A percentile compares a stretch with the other conserved stretches of the same genome.
These are phyloP conservation scores for Bauhinia variegata DNA, from an alignment of 306 rosid species.

Conservation along the genomic window DNA sequence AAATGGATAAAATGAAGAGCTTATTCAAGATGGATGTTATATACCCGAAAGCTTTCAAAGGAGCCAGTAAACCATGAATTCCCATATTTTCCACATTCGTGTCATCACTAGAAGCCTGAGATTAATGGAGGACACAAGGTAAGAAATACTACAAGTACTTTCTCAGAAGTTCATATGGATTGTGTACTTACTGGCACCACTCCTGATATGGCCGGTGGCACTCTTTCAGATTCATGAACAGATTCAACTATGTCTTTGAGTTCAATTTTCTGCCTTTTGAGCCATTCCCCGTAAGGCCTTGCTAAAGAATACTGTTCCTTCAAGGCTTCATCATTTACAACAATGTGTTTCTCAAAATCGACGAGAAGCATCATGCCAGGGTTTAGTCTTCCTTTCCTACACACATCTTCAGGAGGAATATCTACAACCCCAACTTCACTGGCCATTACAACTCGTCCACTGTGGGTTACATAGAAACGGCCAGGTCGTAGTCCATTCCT, in stretches of 20 bases:
- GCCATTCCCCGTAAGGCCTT: slow-evolving; percentile 93
- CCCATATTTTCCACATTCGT: slow-evolving; percentile 78
- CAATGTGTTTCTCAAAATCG: slow-evolving; percentile 89
- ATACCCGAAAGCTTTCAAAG: slow-evolving; percentile 95
- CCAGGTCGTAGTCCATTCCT: slow-evolving; percentile 97
- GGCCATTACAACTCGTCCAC: slow-evolving; percentile 96
- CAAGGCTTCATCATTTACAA: slow-evolving; percentile 93
- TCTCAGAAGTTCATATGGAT: slow-evolving; percentile 1
- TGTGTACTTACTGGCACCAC: slow-evolving; percentile 66
- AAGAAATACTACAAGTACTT: slow-evolving; percentile 28
- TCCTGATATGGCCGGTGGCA: slow-evolving; percentile 75
- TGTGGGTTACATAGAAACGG: slow-evolving; percentile 93
- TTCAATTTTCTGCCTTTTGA: slow-evolving; percentile 82
- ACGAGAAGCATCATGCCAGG: slow-evolving; percentile 99
- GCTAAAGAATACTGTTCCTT: slow-evolving; percentile 88
- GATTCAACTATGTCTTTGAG: slow-evolving; percentile 78
- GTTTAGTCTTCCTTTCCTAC: slow-evolving; percentile 91
- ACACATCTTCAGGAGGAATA: slow-evolving; percentile 85
- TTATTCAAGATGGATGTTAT: slow-evolving; percentile 27
- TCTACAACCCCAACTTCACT: slow-evolving; percentile 99
- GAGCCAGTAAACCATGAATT: slow-evolving; percentile 75
- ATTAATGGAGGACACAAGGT: slow-evolving; percentile 33
- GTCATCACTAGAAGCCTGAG: slow-evolving; percentile 66
- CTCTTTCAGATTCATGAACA: slow-evolving; percentile 66
- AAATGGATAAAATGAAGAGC: slow-evolving; percentile 21